Conservation (phyloP, 116 monocot species). For the Posidonia oceanica region DNA sequence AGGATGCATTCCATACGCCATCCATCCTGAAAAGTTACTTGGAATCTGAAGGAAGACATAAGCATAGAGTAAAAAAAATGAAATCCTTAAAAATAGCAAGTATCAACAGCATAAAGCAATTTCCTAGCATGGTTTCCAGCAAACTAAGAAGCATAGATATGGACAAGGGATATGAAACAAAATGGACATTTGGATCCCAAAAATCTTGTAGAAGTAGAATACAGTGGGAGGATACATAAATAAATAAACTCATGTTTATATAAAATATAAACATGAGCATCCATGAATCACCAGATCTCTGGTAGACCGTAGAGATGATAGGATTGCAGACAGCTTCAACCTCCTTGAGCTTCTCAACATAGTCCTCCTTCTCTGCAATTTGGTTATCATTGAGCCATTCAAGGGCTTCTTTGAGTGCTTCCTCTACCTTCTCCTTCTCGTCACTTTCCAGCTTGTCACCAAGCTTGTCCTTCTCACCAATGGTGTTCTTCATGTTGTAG, state of each 20-base stretch:
- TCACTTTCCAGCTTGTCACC: constrained; percentile 35
- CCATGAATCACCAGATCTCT: constrained; percentile 30
- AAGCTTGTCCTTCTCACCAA: constrained; percentile 37
- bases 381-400: constrained; percentile 51
- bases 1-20: constrained; percentile 75
- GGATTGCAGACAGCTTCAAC: constrained; percentile 39
- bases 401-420: constrained; percentile 26
- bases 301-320: constrained; percentile 36
- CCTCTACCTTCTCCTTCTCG: constrained; percentile 47
- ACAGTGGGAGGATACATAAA: too few relatives aligned
- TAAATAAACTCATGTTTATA: too few relatives aligned
- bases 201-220: too few relatives aligned
- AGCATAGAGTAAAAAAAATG: neutral
- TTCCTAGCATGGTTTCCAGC: too few relatives aligned
- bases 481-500: constrained; percentile 58
- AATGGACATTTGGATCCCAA: too few relatives aligned
- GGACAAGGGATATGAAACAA: too few relatives aligned
- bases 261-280: too few relatives aligned
- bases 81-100: neutral
- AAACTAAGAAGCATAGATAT: neutral
- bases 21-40: constrained; percentile 43
- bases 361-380: constrained; percentile 39
- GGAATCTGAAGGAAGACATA: constrained; percentile 44
- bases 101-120: neutral
- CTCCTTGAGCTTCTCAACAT: constrained; percentile 46